Base-by-base conservation (phyloP, 108 stramenopile species). In the Cyclostephanos tholiformis region DNA sequence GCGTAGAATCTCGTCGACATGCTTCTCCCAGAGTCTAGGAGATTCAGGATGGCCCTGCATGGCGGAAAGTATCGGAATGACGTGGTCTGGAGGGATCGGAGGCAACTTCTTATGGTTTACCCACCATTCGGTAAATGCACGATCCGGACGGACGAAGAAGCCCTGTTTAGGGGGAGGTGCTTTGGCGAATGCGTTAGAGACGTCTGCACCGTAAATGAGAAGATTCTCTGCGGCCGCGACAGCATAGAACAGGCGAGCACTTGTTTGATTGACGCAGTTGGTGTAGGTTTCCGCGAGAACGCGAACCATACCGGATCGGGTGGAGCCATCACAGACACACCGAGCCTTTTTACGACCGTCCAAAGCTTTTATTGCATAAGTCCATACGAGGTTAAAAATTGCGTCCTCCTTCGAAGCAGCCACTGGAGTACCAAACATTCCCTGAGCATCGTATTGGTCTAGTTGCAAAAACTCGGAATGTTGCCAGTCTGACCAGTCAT, bases 11-110 rank as follows among this genome's bases (percentile, higher is more conserved):
- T 27, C 9, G 32, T 69, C 67, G 26, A 27, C 23, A 69, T 53
- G 50, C n/a, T 69, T 69, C 19, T 69, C 67, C 67, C 67, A 69
- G 20, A 69, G 44, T 32, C 52, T 51, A 12, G 67, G 67, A 1
- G 67, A 69, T 48, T 69, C 67, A 20, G 67, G 67, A 35, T 69
- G 67, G 23, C 67, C 67, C 38, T 46, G 25, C 67, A 69, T 55
- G 20, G 52, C 41, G 1, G 9, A 41, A 41, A 41, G 41, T 9
- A 41, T 41, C 1, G 41, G 41, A 41, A 41, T 58, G 57, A 58
- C 57, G 29, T 58, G 27, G 1, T 30, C 4, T 6, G 16, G 8
- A 26, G 57, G 57, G 29, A 58, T 58, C 9, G 57, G 57, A 17
- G 25, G 25, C 27, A 25, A 3, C 4, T 30, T 11, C 10, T 58